These are phyloP conservation scores for Corinectria fuckeliana DNA, from an alignment of 2,329 filamentous ascomycete genomes.

Conservation along the genomic window DNA sequence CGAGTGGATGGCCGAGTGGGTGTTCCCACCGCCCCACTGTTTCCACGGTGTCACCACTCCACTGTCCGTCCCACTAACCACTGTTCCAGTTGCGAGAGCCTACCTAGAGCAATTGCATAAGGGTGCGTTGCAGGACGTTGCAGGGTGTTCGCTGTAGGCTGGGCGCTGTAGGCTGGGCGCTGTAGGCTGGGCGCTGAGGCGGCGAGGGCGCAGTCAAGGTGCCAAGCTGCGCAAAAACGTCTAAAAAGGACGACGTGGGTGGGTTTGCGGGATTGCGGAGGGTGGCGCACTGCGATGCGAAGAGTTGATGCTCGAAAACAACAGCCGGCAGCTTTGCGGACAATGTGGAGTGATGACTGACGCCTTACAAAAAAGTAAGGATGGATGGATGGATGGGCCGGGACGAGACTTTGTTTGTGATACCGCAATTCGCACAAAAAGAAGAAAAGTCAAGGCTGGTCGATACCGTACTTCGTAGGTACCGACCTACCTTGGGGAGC, in stretches of 20 bases:
- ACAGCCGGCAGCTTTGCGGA: conserved; percentile 1
- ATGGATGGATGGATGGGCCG: not conserved
- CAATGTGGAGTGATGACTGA: conserved; percentile 9
- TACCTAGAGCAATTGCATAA: no score
- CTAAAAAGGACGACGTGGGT: not conserved
- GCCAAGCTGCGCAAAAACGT: not conserved
- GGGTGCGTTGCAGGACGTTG: not conserved
- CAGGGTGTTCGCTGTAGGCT: not conserved
- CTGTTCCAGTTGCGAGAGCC: not conserved
- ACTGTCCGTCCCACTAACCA: not conserved
- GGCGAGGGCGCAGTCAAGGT: not conserved
- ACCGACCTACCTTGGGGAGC: not conserved
- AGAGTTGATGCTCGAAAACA: conserved; percentile 2
- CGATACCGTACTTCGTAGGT: not conserved
- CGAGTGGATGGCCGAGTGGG: conserved; percentile 24
- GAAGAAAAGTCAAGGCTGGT: not conserved
- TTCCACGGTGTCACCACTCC: not conserved
- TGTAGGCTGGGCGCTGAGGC: not conserved
- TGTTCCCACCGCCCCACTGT: conserved; percentile 8
- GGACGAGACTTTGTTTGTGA: not conserved
- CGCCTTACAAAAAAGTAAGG: not conserved
- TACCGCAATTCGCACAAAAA: not conserved
- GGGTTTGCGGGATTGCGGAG: not conserved
- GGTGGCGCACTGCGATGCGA: not conserved
- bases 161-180: not conserved